Evolutionary conservation across 306 rosid species (phyloP).

Genomic region (Castanea mollissima): DNA sequence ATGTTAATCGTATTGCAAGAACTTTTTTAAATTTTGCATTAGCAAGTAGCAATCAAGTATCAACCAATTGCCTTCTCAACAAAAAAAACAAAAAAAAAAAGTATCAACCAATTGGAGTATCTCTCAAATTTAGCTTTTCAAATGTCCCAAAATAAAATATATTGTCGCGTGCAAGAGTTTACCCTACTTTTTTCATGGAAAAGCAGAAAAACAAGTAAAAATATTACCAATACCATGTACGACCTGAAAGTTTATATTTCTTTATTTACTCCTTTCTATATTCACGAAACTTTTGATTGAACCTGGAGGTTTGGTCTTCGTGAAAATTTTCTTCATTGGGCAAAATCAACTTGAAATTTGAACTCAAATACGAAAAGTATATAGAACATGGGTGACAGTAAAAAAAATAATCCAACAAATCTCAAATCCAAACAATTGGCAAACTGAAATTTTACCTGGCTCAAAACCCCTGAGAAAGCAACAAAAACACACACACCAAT

Average conservation of each 20-base stretch:
- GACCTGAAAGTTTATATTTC: neutral
- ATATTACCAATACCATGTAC: neutral
- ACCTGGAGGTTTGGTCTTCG: constrained; percentile 10
- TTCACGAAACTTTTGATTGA: neutral
- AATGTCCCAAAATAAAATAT: neutral
- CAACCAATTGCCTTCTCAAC: neutral
- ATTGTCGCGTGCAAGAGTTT: constrained; percentile 24
- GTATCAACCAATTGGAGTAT: neutral
- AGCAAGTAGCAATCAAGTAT: neutral
- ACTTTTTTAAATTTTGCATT: neutral
- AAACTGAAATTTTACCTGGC: neutral
- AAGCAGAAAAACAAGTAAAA: neutral
- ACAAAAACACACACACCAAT: constrained; percentile 22
- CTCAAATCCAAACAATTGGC: neutral
- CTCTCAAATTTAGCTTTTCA: neutral
- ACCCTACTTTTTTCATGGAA: neutral
- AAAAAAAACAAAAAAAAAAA: no score
- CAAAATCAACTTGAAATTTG: neutral
- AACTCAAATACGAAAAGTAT: neutral
- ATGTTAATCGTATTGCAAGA: neutral
- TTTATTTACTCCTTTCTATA: neutral
- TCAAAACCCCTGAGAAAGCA: constrained; percentile 28
- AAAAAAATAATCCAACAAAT: neutral
- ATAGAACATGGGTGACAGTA: neutral
- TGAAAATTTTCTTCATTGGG: neutral